phyloP scores from a whole-genome alignment of 1,284 basidiomycete genomes.

The Ustilago sp. region DNA sequence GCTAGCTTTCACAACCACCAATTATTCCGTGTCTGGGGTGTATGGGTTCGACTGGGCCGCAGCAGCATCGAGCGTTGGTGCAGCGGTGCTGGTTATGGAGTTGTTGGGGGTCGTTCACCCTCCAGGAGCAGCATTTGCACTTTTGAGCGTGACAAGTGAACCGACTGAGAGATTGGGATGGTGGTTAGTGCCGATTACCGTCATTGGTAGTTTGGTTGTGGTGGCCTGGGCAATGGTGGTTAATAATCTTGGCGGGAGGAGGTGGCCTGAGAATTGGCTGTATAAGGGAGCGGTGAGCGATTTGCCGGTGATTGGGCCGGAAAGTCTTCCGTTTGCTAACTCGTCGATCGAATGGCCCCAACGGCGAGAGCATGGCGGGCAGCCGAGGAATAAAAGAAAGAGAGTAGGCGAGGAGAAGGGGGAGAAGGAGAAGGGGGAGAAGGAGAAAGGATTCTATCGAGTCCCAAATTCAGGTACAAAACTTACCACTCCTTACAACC shows the following conservation, averaged over 20 bases:
- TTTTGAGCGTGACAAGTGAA: conserved; percentile 50
- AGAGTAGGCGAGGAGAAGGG: not conserved
- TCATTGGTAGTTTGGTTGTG: conserved; percentile 44
- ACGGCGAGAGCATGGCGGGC: no score
- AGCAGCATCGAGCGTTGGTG: conserved; percentile 33
- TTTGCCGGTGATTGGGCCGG: conserved; percentile 41
- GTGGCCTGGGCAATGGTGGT: conserved; percentile 63
- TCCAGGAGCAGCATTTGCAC: conserved; percentile 57
- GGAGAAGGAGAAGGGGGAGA: conserved; percentile 13
- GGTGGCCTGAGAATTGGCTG: conserved; percentile 51
- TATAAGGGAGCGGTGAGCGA: conserved; percentile 34
- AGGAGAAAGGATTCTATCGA: conserved; percentile 38
- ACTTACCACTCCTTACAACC: not conserved
- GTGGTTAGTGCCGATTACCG: conserved; percentile 48
- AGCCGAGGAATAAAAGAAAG: not conserved
- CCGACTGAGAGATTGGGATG: conserved; percentile 37
- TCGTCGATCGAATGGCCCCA: conserved; percentile 15
- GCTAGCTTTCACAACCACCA: conserved; percentile 44
- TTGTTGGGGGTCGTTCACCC: conserved; percentile 61
- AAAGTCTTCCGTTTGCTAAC: conserved; percentile 39
- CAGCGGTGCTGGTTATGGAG: conserved; percentile 56
- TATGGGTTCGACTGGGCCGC: conserved; percentile 55
- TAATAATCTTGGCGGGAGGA: conserved; percentile 55
- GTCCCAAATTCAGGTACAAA: conserved; percentile 18
- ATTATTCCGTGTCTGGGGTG: conserved; percentile 43